These are phyloP conservation scores for Paraphoma chrysanthemicola DNA, from an alignment of 2,329 filamentous ascomycete species.

Conservation along the genomic window DNA sequence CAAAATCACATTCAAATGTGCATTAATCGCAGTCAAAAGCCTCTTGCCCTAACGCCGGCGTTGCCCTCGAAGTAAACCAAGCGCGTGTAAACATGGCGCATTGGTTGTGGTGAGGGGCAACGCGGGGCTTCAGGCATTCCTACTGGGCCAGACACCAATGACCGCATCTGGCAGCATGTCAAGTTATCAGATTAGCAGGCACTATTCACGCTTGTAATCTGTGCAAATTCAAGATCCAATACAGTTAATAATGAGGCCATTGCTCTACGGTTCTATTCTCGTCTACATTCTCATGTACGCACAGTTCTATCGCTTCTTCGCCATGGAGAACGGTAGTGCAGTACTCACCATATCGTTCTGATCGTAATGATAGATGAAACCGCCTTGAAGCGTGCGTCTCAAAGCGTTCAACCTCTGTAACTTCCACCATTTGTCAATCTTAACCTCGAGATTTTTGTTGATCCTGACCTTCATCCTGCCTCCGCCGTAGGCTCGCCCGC, in stretches of 20 bases:
- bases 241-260: too few species aligned
- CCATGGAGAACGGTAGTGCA: constrained; percentile 40
- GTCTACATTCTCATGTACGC: background rate
- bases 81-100: constrained; percentile 13
- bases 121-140: constrained; percentile 23
- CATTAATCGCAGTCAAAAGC: background rate
- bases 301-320: constrained; percentile 17
- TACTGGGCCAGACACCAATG: too few species aligned
- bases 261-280: background rate
- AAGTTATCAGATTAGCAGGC: too few species aligned
- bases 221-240: too few species aligned
- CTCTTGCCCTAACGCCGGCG: too few species aligned
- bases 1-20: background rate
- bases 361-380: constrained; percentile 46
- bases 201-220: too few species aligned
- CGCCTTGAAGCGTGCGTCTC: constrained; percentile 63
- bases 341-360: constrained; percentile 46
- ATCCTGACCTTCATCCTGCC: constrained; percentile 67
- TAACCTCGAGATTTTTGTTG: constrained; percentile 64
- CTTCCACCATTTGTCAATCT: constrained; percentile 78
- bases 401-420: constrained; percentile 68
- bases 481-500: constrained; percentile 64
- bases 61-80: background rate
- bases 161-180: too few species aligned
- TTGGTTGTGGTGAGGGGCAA: constrained; percentile 31